phyloP scores from a whole-genome alignment of 139 green algal species.

The Spirogloea muscicola region DNA sequence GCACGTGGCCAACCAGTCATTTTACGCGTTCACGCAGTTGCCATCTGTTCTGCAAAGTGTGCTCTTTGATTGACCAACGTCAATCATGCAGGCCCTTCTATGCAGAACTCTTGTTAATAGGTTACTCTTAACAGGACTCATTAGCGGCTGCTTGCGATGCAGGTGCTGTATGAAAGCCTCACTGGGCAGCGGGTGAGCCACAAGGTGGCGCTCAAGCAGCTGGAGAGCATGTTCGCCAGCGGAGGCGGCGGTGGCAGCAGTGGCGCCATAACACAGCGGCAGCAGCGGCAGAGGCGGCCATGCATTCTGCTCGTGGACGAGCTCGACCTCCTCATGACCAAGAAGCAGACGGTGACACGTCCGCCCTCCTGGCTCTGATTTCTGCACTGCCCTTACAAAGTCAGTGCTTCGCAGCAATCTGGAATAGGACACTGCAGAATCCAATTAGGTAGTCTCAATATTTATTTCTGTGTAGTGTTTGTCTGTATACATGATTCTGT shows the following conservation, averaged over 20 bases:
- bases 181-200: slow-evolving; percentile 65
- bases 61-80: not conserved
- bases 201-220: slow-evolving; percentile 53
- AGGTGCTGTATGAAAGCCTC: slow-evolving; percentile 62
- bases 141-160: not conserved
- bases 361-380: not conserved
- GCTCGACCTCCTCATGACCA: slow-evolving; percentile 91
- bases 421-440: not conserved
- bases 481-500: too few species aligned
- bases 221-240: slow-evolving; percentile 67
- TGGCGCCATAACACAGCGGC: not conserved
- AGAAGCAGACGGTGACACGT: slow-evolving; percentile 58
- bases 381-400: not conserved
- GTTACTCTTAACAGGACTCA: not conserved
- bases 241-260: not conserved
- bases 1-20: not conserved
- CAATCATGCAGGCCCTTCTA: not conserved
- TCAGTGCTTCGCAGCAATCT: not conserved
- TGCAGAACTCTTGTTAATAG: not conserved
- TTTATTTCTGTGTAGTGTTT: not conserved
- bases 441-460: not conserved
- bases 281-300: slow-evolving; percentile 5
- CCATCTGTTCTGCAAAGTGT: not conserved
- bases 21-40: not conserved
- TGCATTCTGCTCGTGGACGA: slow-evolving; percentile 89